Conservation (phyloP, 805 yeast species). For the Sugiyamaella valdiviana region DNA sequence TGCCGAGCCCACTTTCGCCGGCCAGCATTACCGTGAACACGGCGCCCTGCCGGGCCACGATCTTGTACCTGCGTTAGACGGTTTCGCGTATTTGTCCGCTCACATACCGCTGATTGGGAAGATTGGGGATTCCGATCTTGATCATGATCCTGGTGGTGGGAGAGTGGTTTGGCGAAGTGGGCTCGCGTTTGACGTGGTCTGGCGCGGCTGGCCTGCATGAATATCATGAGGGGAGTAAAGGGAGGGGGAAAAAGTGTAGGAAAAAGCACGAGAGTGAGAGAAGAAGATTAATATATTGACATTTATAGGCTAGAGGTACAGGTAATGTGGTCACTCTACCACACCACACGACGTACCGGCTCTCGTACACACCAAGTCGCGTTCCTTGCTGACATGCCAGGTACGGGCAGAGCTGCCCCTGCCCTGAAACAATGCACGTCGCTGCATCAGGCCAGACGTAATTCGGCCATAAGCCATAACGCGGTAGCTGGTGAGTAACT, state of each 20-base stretch:
- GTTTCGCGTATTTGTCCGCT: too few relatives aligned
- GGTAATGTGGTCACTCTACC: too few relatives aligned
- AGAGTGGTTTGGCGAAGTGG: not conserved
- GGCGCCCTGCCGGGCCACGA: constrained; percentile 49
- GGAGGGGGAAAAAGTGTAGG: not conserved
- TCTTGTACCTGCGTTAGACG: constrained; percentile 28
- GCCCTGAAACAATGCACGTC: too few relatives aligned
- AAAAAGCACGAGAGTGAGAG: not conserved
- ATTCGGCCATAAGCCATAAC: too few relatives aligned
- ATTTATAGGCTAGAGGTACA: too few relatives aligned
- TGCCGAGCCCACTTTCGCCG: constrained; percentile 82
- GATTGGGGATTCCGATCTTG: constrained; percentile 24
- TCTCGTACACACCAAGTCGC: too few relatives aligned
- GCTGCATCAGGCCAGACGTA: too few relatives aligned
- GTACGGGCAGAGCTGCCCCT: too few relatives aligned
- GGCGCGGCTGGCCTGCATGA: not conserved
- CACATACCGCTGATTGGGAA: constrained; percentile 29
- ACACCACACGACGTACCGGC: too few relatives aligned
- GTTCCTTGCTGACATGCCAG: too few relatives aligned
- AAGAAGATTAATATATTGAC: not conserved
- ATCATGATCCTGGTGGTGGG: not conserved
- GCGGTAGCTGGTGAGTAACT: too few relatives aligned
- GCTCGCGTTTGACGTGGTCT: not conserved
- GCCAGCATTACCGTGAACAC: constrained; percentile 76
- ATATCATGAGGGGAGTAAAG: not conserved